Conservation (phyloP, 495 filamentous ascomycete genomes). For the Neurospora terricola region DNA sequence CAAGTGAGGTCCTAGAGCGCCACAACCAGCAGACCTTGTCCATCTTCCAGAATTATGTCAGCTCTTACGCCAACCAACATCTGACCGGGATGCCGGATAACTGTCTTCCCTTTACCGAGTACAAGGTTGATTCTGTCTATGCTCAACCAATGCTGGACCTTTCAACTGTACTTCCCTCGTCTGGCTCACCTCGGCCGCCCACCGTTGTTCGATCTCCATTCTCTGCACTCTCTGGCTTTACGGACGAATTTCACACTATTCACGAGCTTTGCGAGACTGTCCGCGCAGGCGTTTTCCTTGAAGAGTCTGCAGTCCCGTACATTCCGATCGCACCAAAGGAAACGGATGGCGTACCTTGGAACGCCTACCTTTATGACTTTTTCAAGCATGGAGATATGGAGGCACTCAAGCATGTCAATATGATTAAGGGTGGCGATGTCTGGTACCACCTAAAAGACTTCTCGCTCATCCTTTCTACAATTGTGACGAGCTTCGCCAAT, state of each 20-base stretch:
- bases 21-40: conserved; percentile 54
- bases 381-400: conserved; percentile 55
- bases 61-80: conserved; percentile 57
- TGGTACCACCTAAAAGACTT: conserved; percentile 66
- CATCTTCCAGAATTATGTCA: conserved; percentile 57
- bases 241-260: conserved; percentile 51
- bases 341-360: conserved; percentile 36
- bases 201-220: conserved; percentile 50
- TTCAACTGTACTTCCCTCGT: background rate
- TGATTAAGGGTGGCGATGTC: conserved; percentile 49
- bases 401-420: conserved; percentile 47
- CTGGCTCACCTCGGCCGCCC: background rate
- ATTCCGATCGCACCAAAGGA: conserved; percentile 47
- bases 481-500: conserved; percentile 47
- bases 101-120: conserved; percentile 47
- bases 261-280: conserved; percentile 52
- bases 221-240: conserved; percentile 57
- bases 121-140: background rate
- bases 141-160: background rate
- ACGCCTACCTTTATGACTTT: conserved; percentile 68
- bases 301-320: conserved; percentile 60
- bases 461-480: conserved; percentile 56
- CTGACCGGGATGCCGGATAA: conserved; percentile 36
- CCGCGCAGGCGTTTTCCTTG: conserved; percentile 58
- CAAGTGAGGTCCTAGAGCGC: conserved; percentile 40